phyloP scores from a whole-genome alignment of 164 flowering plant genomes.

The Malania oleifera region DNA sequence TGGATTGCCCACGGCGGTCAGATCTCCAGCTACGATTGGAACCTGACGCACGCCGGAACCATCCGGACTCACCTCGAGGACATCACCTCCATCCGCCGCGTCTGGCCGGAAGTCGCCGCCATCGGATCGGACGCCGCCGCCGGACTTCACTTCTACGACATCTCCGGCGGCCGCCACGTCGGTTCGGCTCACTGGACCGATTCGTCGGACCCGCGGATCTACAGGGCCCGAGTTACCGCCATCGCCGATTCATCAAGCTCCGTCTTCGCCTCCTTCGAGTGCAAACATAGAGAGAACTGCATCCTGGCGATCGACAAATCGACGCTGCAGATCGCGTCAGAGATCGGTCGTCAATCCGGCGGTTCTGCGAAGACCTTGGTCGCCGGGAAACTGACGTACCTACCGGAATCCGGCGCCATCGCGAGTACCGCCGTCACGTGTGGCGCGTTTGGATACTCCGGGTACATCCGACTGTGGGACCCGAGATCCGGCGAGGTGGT shows the following conservation, averaged over 20 bases:
- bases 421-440: slow-evolving; percentile 43
- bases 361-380: slow-evolving; percentile 46
- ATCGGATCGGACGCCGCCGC: slow-evolving; percentile 57
- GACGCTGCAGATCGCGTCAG: slow-evolving; percentile 43
- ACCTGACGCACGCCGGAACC: slow-evolving; percentile 46
- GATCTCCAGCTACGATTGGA: slow-evolving; percentile 71
- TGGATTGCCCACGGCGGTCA: slow-evolving; percentile 87
- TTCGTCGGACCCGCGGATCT: slow-evolving; percentile 63
- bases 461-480: slow-evolving; percentile 83
- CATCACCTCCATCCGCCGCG: slow-evolving; percentile 52
- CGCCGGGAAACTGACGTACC: slow-evolving; percentile 35
- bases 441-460: slow-evolving; percentile 91
- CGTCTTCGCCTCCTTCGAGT: slow-evolving; percentile 64
- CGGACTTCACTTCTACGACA: slow-evolving; percentile 74
- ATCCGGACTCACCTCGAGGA: slow-evolving; percentile 70
- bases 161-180: slow-evolving; percentile 44
- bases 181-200: slow-evolving; percentile 79
- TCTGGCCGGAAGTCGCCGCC: slow-evolving; percentile 54
- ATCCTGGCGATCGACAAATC: slow-evolving; percentile 62
- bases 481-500: slow-evolving; percentile 56
- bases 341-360: slow-evolving; percentile 61
- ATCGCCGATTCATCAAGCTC: slow-evolving; percentile 43
- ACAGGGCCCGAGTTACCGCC: slow-evolving; percentile 58
- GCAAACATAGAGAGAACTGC: slow-evolving; percentile 69
- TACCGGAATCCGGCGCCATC: slow-evolving; percentile 29